Base-by-base conservation (phyloP, 805 yeast species). In the Metschnikowia proteae region DNA sequence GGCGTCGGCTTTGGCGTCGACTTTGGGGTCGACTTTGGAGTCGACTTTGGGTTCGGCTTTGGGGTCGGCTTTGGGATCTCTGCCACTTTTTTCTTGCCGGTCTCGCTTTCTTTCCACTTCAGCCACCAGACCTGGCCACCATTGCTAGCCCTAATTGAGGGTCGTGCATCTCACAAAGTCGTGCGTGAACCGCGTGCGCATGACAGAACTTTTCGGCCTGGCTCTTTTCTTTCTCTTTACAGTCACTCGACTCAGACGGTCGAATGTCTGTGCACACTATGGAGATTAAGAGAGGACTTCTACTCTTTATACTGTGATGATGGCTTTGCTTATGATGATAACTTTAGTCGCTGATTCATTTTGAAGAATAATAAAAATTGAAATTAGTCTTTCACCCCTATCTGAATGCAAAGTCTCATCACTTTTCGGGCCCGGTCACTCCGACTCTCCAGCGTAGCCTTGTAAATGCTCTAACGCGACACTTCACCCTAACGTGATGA, bases 311-410 rank as follows among this genome's bases (percentile, higher is more conserved):
- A 48, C 51, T 52, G 58, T 46, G 45, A 42, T 43, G 47, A 35
- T 29, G 31, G 39, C 45, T 30, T 34, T 50, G 56, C 57, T 43
- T 49, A 38, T 56, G 60, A 56, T 55, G 60, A 56, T 56, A 51
- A 28, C 25, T 46, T 47, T 44, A 43, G 31, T 47, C 46, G 52
- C 60, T 55, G 60, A 56, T 34, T 42, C 32, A 44, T 22, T 28
- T 43, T 57, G 59, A 55, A 51, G 59, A 55, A 36, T 50, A 47
- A 39, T 40, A 34, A 45, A 49, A 45, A 44, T 48, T 52, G 55
- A 56, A 56, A 55, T 48, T 57, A 57, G 60, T 57, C 60, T 57
- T 57, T 57, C 60, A 57, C 60, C 60, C 60, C 60, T 57, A 57
- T 57, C 60, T 57, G 60, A 57, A 52, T 22, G 56, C 56, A 49